Evolutionary conservation across 2,329 filamentous ascomycete species (phyloP).

Genomic region (Ophiostoma ulmi): DNA sequence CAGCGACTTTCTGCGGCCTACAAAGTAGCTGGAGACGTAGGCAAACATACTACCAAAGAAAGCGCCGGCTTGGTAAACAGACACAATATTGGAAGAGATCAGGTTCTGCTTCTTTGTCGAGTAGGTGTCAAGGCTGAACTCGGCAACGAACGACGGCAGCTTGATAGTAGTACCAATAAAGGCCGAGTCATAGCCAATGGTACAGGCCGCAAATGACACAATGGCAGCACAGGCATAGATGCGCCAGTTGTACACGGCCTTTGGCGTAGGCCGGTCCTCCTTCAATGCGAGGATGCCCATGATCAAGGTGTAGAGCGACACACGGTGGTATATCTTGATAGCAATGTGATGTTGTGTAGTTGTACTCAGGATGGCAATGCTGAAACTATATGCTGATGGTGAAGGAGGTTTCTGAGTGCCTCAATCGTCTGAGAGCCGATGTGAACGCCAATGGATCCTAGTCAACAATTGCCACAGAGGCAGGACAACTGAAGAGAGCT

Average conservation of each 20-base stretch:
- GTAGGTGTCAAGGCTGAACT: constrained; percentile 60
- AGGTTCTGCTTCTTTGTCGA: constrained; percentile 46
- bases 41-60: constrained; percentile 74
- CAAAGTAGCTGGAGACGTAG: constrained; percentile 60
- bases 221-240: constrained; percentile 50
- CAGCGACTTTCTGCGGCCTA: constrained; percentile 62
- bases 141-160: constrained; percentile 61
- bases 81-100: constrained; percentile 70
- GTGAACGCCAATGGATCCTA: not conserved
- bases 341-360: not conserved
- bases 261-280: constrained; percentile 54
- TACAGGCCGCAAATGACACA: constrained; percentile 53
- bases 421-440: not conserved
- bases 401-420: not conserved
- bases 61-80: constrained; percentile 74
- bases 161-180: constrained; percentile 75
- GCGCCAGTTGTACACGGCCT: constrained; percentile 56
- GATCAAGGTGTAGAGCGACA: constrained; percentile 14
- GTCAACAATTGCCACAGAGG: not conserved
- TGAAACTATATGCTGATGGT: not conserved
- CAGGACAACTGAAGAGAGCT: constrained; percentile 6
- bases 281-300: constrained; percentile 45
- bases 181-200: constrained; percentile 61
- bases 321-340: not conserved
- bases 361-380: not conserved